Percentiles rank a stretch among this genome's conserved stretches.
Evolutionary conservation across 2,329 filamentous ascomycete species (phyloP).

Genomic region (Fusarium sp.): DNA sequence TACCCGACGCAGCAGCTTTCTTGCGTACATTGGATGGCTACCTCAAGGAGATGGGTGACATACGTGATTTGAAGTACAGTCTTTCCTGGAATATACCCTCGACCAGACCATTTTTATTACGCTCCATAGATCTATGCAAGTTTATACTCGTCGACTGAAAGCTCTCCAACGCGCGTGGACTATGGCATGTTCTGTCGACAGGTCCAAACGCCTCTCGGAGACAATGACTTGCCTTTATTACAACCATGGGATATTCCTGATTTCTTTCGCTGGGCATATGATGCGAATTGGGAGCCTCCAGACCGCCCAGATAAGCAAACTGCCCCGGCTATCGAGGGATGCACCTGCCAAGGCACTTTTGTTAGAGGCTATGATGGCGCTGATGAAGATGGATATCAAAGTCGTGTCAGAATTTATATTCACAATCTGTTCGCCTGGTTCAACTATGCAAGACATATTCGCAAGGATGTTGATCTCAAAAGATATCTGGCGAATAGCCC

Average conservation of each 20-base stretch:
- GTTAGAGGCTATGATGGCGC: neutral
- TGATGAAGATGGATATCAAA: neutral
- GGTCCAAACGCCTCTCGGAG: too few species aligned
- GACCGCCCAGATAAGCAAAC: fast-evolving
- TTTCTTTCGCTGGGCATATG: neutral
- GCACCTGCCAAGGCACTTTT: neutral
- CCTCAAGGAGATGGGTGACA: neutral
- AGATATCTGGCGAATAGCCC: too few species aligned
- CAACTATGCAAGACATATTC: neutral
- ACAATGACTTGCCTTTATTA: neutral
- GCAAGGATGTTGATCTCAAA: neutral
- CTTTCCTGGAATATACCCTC: neutral
- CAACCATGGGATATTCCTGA: too few species aligned
- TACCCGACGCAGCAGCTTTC: neutral
- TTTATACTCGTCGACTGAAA: neutral
- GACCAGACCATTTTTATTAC: neutral
- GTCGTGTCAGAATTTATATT: neutral
- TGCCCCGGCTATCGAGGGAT: too few species aligned
- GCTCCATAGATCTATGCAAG: neutral
- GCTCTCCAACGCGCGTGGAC: neutral
- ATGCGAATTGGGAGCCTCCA: neutral
- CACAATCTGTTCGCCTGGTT: too few species aligned
- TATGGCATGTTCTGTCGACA: neutral
- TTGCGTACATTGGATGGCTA: neutral
- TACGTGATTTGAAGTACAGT: neutral